A percentile compares a stretch with the other conserved stretches of the same genome.
These are phyloP conservation scores for Lomentospora prolificans DNA, from an alignment of 2,329 filamentous ascomycete species.

Conservation along the genomic window DNA sequence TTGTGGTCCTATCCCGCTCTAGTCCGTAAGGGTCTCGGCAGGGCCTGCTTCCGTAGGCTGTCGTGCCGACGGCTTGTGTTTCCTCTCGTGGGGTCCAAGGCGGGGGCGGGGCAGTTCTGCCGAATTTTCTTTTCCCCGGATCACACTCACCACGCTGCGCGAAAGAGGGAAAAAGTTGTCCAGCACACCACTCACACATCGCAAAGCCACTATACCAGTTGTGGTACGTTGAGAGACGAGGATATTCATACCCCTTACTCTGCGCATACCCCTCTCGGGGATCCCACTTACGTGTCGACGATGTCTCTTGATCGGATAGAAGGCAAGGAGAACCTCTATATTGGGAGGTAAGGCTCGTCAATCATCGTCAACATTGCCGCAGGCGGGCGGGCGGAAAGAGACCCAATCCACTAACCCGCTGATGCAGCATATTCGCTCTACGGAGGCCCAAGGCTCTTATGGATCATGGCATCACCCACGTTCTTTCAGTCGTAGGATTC, in stretches of 20 bases:
- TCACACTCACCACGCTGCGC: not conserved
- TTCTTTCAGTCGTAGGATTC: conserved; percentile 71
- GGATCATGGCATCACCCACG: conserved; percentile 72
- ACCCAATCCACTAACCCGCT: not conserved
- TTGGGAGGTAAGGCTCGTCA: conserved; percentile 25
- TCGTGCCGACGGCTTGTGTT: too few relatives aligned
- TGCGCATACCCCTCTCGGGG: too few relatives aligned
- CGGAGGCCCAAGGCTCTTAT: conserved; percentile 60
- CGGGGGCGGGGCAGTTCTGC: not conserved
- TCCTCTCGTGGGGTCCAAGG: too few relatives aligned
- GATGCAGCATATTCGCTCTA: conserved; percentile 64
- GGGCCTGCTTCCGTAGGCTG: not conserved
- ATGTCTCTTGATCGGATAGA: conserved; percentile 34
- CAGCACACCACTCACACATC: not conserved
- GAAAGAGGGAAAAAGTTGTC: not conserved
- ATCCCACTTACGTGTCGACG: too few relatives aligned
- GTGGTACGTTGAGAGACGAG: not conserved
- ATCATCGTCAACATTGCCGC: conserved; percentile 5
- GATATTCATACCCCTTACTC: not conserved
- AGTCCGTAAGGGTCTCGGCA: not conserved
- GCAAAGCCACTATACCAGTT: not conserved
- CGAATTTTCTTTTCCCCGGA: not conserved
- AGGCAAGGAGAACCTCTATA: conserved; percentile 29
- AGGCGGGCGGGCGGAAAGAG: too few relatives aligned
- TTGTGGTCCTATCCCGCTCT: not conserved